Evolutionary conservation across 148 eudicot genomes (phyloP).

Genomic region (Silene uniflora): DNA sequence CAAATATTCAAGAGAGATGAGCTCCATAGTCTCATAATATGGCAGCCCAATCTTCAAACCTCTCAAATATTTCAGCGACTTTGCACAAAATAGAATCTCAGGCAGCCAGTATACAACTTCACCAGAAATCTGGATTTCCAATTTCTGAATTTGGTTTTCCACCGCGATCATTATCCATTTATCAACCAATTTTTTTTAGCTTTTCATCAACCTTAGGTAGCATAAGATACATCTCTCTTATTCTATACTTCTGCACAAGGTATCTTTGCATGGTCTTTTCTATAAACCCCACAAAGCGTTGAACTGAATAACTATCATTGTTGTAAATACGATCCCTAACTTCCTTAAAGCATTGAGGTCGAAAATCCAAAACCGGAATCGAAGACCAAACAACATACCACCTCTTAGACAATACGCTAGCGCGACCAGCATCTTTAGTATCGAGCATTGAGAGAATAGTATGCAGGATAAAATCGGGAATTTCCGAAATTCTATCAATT

Average conservation of each 20-base stretch:
- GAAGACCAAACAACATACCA: conserved; percentile 3
- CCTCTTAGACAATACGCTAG: background rate
- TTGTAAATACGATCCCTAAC: background rate
- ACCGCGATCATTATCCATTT: too few species aligned
- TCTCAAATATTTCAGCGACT: background rate
- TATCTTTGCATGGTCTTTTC: conserved; percentile 6
- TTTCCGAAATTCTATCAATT: background rate
- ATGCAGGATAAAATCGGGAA: background rate
- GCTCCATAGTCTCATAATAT: background rate
- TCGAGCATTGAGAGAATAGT: background rate
- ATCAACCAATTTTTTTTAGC: background rate
- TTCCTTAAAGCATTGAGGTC: background rate
- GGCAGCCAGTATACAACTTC: background rate
- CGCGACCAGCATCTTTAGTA: background rate
- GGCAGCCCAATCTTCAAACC: background rate
- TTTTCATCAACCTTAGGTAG: background rate
- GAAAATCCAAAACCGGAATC: conserved; percentile 1
- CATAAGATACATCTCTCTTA: background rate
- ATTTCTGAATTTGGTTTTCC: background rate
- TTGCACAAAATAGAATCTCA: conserved; percentile 6
- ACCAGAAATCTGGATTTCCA: background rate
- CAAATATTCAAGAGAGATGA: conserved; percentile 4
- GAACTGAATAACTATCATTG: background rate
- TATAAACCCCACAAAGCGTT: background rate
- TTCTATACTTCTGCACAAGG: background rate